Percentiles rank a stretch among this genome's conserved stretches.
Conservation (phyloP, 371 early-diverging fungal genomes). For the Catenaria anguillulae region DNA sequence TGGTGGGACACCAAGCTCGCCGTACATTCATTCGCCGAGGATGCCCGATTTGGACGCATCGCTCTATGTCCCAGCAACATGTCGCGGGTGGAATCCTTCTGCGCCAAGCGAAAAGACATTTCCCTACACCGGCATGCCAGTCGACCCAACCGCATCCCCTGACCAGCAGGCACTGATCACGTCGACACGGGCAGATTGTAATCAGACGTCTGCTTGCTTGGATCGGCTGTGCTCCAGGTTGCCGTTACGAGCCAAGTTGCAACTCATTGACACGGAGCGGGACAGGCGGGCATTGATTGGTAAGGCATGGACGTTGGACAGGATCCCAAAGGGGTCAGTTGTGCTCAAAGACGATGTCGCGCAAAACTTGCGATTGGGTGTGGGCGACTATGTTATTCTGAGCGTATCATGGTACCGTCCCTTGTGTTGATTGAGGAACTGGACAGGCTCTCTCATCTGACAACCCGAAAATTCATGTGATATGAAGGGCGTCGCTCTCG, state of each 20-base stretch:
- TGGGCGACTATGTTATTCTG: constrained; percentile 8
- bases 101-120: constrained; percentile 1
- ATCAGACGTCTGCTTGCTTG: neutral
- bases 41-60: neutral
- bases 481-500: no score
- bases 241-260: neutral
- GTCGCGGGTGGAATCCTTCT: constrained; percentile 8
- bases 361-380: neutral
- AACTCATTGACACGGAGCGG: constrained; percentile 12
- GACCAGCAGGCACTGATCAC: neutral
- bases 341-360: constrained; percentile 10
- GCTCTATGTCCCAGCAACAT: constrained; percentile 4
- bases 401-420: no score
- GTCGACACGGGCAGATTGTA: neutral
- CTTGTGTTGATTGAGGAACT: no score
- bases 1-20: neutral
- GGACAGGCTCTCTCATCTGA: no score
- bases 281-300: constrained; percentile 13
- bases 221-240: neutral
- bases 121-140: constrained; percentile 10
- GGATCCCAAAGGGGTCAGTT: constrained; percentile 8
- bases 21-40: constrained; percentile 9
- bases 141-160: neutral
- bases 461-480: no score
- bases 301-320: constrained; percentile 9